Percentiles rank a stretch among this genome's conserved stretches.
Evolutionary conservation across 768 basidiomycete genomes (phyloP).

Genomic region (Naganishia vaughanmartiniae): DNA sequence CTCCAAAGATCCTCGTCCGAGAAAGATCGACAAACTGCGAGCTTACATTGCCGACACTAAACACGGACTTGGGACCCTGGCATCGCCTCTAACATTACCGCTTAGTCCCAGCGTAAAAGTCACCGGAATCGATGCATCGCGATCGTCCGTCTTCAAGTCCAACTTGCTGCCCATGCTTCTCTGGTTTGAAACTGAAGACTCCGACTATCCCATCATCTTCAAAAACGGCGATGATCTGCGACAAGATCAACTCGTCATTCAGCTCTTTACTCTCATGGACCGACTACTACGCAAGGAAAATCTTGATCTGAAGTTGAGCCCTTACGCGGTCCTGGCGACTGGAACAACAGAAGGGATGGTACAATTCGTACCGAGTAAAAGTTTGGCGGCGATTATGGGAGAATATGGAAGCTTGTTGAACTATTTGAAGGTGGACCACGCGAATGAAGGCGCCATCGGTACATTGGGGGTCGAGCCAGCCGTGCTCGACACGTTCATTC

Average conservation of each 20-base stretch:
- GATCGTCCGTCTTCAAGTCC: slow-evolving; percentile 94
- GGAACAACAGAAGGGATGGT: slow-evolving; percentile 90
- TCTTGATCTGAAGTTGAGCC: slow-evolving; percentile 82
- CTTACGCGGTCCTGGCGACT: slow-evolving; percentile 81
- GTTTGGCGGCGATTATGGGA: slow-evolving; percentile 88
- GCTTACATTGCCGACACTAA: slow-evolving; percentile 78
- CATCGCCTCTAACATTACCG: slow-evolving; percentile 74
- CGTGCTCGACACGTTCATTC: slow-evolving; percentile 92
- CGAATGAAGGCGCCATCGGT: slow-evolving; percentile 90
- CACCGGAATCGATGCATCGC: slow-evolving; percentile 82
- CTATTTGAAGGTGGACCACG: slow-evolving; percentile 78
- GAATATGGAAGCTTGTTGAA: slow-evolving; percentile 70
- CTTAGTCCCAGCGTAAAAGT: slow-evolving; percentile 82
- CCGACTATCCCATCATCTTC: slow-evolving; percentile 82
- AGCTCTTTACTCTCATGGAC: slow-evolving; percentile 99
- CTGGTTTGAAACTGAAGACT: slow-evolving; percentile 77
- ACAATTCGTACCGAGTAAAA: slow-evolving; percentile 93
- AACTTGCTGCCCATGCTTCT: slow-evolving; percentile 88
- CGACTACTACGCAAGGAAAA: slow-evolving; percentile 88
- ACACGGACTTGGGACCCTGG: slow-evolving; percentile 73
- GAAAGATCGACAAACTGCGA: slow-evolving; percentile 96
- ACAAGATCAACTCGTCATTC: slow-evolving; percentile 96
- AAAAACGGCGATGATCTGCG: slow-evolving; percentile 99
- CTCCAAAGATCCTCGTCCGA: slow-evolving; percentile 88
- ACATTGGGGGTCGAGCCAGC: slow-evolving; percentile 91